A percentile compares a stretch with the other conserved stretches of the same genome.
Conservation (phyloP, 2,329 filamentous ascomycete genomes). For the Lasiodiplodia gonubiensis region DNA sequence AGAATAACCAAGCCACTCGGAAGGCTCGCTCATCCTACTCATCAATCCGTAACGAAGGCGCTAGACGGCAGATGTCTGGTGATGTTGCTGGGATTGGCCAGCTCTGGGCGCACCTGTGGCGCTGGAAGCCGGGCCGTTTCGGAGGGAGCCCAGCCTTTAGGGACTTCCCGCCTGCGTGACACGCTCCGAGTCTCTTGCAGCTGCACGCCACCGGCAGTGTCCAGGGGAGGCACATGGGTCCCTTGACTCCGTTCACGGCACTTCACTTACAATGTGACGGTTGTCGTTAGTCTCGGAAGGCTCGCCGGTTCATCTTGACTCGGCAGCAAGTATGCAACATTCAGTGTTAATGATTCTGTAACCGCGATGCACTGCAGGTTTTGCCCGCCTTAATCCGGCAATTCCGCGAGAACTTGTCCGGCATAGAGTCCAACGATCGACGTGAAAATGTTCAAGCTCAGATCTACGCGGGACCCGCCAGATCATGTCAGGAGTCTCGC, state of each 20-base stretch:
- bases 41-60: conserved; percentile 2
- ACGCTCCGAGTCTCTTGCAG: background rate
- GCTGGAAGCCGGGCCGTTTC: conserved; percentile 20
- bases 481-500: background rate
- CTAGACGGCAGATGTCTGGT: conserved; percentile 7
- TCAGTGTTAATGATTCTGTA: background rate
- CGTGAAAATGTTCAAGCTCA: background rate
- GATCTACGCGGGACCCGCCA: conserved; percentile 18
- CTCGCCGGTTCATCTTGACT: background rate
- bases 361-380: conserved; percentile 2
- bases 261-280: background rate
- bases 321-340: background rate
- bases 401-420: background rate
- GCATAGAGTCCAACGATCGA: conserved; percentile 1
- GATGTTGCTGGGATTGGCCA: conserved; percentile 3
- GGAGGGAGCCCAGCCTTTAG: background rate
- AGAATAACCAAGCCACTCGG: background rate
- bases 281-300: background rate
- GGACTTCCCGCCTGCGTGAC: background rate
- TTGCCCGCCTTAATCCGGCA: background rate
- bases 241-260: background rate
- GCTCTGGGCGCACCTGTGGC: background rate
- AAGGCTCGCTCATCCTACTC: background rate
- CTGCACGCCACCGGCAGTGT: background rate
- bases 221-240: background rate